Percentiles rank a stretch among this genome's conserved stretches.
These are phyloP conservation scores for Sergeia podlipaevii DNA, from an alignment of 208 protist genomes.

Conservation along the genomic window DNA sequence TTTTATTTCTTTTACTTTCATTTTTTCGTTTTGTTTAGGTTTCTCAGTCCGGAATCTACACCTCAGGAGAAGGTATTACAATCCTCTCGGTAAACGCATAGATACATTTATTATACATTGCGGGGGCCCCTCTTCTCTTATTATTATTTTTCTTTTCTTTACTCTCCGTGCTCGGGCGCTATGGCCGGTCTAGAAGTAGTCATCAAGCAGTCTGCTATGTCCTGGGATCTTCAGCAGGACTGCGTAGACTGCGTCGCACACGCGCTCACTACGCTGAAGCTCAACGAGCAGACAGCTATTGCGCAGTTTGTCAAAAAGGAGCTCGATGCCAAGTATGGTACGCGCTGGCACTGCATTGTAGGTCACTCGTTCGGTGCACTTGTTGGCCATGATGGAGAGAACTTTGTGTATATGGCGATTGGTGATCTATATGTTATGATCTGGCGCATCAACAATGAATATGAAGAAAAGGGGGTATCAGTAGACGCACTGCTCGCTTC, in stretches of 20 bases:
- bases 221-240: slow-evolving; percentile 81
- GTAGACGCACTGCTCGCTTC: slow-evolving; percentile 13
- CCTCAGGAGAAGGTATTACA: too few relatives aligned
- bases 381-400: slow-evolving; percentile 98
- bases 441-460: slow-evolving; percentile 82
- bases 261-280: slow-evolving; percentile 43
- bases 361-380: slow-evolving; percentile 99
- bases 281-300: slow-evolving; percentile 97
- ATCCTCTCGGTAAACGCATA: too few relatives aligned
- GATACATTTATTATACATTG: neutral
- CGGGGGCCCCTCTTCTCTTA: neutral
- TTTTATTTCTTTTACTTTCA: neutral
- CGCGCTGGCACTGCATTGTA: slow-evolving; percentile 99
- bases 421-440: slow-evolving; percentile 96
- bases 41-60: too few relatives aligned
- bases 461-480: slow-evolving; percentile 28
- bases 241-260: slow-evolving; percentile 83
- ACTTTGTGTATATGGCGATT: slow-evolving; percentile 99
- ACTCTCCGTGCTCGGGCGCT: neutral
- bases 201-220: slow-evolving; percentile 79
- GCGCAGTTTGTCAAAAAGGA: slow-evolving; percentile 99
- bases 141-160: slow-evolving; percentile 6
- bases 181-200: slow-evolving; percentile 67
- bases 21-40: neutral
- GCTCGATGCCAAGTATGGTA: slow-evolving; percentile 98